phyloP scores from a whole-genome alignment of 805 yeast genomes.

The Kregervanrija fluxuum region DNA sequence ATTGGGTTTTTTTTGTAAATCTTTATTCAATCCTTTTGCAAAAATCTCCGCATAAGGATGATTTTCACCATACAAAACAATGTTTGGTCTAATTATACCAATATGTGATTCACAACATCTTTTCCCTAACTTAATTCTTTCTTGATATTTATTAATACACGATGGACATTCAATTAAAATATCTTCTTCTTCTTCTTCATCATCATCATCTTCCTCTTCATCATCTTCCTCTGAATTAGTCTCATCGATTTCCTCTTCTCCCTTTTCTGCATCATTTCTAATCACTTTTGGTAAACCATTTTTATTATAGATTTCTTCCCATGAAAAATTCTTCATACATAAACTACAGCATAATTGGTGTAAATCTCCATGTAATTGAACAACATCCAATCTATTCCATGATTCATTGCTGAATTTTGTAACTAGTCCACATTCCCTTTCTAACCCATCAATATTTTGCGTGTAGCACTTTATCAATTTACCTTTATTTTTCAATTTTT shows the following conservation, averaged over 20 bases:
- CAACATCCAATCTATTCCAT: conserved; percentile 68
- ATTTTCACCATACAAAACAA: conserved; percentile 88
- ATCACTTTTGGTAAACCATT: conserved; percentile 22
- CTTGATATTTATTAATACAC: conserved; percentile 51
- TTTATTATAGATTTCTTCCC: conserved; percentile 42
- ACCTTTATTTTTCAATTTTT: conserved; percentile 48
- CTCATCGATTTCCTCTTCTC: not conserved
- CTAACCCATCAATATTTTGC: conserved; percentile 90
- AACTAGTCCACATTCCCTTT: conserved; percentile 53
- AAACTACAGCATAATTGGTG: conserved; percentile 69
- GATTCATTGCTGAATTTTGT: conserved; percentile 44
- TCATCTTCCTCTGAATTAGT: not conserved
- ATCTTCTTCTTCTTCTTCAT: conserved; percentile 36
- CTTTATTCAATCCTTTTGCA: conserved; percentile 61
- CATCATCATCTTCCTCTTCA: not conserved
- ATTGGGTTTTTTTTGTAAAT: conserved; percentile 65
- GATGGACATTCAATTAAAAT: conserved; percentile 69
- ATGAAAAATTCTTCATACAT: conserved; percentile 51
- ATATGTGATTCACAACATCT: conserved; percentile 61
- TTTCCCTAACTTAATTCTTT: conserved; percentile 62
- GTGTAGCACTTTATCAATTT: conserved; percentile 83
- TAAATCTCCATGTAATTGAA: conserved; percentile 88
- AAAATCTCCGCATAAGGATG: conserved; percentile 84
- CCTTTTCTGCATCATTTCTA: conserved; percentile 2
- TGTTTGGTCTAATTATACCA: conserved; percentile 81